Conservation (phyloP, 1,284 basidiomycete genomes). For the Peniophora sp. region DNA sequence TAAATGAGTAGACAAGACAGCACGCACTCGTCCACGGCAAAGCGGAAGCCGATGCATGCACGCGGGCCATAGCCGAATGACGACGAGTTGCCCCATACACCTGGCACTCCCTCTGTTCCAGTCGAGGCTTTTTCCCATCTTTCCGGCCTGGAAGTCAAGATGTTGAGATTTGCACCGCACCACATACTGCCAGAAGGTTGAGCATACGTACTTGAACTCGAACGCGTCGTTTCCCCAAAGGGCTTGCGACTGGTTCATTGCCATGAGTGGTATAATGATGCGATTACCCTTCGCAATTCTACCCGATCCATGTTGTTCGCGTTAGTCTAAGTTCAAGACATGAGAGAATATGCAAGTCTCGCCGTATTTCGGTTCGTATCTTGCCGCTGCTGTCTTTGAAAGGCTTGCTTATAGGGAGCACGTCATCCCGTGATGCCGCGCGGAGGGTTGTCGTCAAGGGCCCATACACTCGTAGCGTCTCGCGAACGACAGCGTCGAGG, state of each 20-base stretch:
- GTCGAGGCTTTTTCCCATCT: conserved; percentile 9
- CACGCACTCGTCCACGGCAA: conserved; percentile 31
- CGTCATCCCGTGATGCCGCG: conserved; percentile 18
- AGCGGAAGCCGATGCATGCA: conserved; percentile 32
- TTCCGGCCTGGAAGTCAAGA: background rate
- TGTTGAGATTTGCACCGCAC: background rate
- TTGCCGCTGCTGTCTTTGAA: conserved; percentile 15
- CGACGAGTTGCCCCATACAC: conserved; percentile 20
- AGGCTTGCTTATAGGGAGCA: conserved; percentile 29
- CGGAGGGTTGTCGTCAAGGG: conserved; percentile 30
- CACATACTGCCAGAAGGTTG: background rate
- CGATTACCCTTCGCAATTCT: too few species aligned
- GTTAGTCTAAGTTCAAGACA: too few species aligned
- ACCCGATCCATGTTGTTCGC: too few species aligned
- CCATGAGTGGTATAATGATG: conserved; percentile 2
- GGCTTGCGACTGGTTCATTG: background rate
- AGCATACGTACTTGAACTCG: conserved; percentile 13
- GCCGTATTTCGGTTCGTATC: background rate
- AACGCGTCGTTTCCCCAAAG: conserved; percentile 14
- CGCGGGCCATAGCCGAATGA: conserved; percentile 22
- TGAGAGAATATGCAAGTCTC: background rate
- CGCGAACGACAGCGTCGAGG: conserved; percentile 38
- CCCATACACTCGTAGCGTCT: conserved; percentile 29
- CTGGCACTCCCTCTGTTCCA: conserved; percentile 16
- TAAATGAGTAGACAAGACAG: background rate